Evolutionary conservation across 768 basidiomycete genomes (phyloP).

Genomic region (Termitomyces sp.): DNA sequence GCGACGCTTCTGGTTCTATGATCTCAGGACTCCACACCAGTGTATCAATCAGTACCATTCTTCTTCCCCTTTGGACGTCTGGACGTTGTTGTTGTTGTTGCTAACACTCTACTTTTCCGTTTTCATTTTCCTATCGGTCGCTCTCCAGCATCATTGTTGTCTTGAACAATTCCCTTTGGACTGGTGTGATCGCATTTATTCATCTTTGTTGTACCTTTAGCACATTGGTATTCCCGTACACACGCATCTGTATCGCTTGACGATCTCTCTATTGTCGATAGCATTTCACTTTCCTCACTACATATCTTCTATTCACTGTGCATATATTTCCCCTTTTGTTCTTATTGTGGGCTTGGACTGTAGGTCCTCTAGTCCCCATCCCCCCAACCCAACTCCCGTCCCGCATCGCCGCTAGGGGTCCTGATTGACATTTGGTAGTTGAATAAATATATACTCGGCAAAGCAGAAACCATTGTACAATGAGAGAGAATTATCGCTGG

Average conservation of each 20-base stretch:
- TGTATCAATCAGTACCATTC: conserved; percentile 18
- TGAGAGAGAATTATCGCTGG: conserved; percentile 21
- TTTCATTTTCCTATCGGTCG: conserved; percentile 2
- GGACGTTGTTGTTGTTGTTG: conserved; percentile 25
- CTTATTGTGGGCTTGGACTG: conserved; percentile 8
- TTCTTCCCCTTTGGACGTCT: conserved; percentile 10
- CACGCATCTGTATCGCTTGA: too few relatives aligned
- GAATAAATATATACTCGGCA: conserved; percentile 13
- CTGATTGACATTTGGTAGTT: conserved; percentile 11
- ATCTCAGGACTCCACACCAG: conserved; percentile 10
- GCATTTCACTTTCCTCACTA: neutral
- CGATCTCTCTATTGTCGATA: neutral
- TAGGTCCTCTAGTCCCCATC: conserved; percentile 5
- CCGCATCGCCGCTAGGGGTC: conserved; percentile 6
- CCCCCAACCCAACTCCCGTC: conserved; percentile 2
- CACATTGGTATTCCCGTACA: conserved; percentile 16
- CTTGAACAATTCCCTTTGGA: conserved; percentile 1
- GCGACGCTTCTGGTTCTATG: neutral
- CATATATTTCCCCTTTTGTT: neutral
- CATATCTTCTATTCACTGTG: conserved; percentile 1
- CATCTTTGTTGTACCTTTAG: conserved; percentile 18
- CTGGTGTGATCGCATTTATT: conserved; percentile 9
- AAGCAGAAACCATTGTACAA: conserved; percentile 3
- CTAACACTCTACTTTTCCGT: conserved; percentile 18
- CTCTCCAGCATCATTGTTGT: conserved; percentile 15